Evolutionary conservation across 345 rosid species (phyloP), one percentile per base, ranked within the genome.

Genomic region (Hypericum androsaemum): DNA sequence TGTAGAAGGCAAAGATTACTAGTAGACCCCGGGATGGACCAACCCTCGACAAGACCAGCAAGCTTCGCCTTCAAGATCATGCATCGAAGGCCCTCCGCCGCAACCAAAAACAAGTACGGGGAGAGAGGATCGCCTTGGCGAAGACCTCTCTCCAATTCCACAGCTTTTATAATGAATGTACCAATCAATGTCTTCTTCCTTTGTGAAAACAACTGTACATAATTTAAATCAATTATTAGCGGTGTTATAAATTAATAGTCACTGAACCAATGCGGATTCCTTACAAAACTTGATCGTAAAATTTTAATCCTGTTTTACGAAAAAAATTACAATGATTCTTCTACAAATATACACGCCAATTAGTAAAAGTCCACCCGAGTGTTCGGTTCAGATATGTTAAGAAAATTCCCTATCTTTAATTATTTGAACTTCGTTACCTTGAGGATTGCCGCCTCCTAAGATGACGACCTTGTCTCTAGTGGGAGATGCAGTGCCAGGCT

Each of bases 101-200:
- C n/a, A n/a, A n/a, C n/a, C n/a, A n/a, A n/a, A n/a, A n/a, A n/a
- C n/a, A n/a, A n/a, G n/a, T n/a, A n/a, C n/a, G n/a, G n/a, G n/a
- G n/a, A n/a, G n/a, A n/a, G n/a, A n/a, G n/a, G n/a, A n/a, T n/a
- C n/a, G n/a, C n/a, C n/a, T n/a, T n/a, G n/a, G n/a, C n/a, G n/a
- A n/a, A n/a, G n/a, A n/a, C n/a, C n/a, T n/a, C n/a, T n/a, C n/a
- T n/a, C n/a, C n/a, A n/a, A n/a, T n/a, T 57, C 60, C n/a, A 57
- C 41, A 4, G 52, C 28, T 57, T 46, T 57, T 11, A 57, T 57
- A 9, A 52, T 57, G 51, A 45, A 57, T 7, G 43, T 39, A 1
- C 36, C 61, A 14, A 57, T 45, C 61, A 14, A 57, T 45, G 11
- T 57, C 61, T 8, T 57, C 61, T 45, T 57, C 61, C 28, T 45